Conservation (phyloP, 108 stramenopile species). For the Cyclostephanos invisitatus region DNA sequence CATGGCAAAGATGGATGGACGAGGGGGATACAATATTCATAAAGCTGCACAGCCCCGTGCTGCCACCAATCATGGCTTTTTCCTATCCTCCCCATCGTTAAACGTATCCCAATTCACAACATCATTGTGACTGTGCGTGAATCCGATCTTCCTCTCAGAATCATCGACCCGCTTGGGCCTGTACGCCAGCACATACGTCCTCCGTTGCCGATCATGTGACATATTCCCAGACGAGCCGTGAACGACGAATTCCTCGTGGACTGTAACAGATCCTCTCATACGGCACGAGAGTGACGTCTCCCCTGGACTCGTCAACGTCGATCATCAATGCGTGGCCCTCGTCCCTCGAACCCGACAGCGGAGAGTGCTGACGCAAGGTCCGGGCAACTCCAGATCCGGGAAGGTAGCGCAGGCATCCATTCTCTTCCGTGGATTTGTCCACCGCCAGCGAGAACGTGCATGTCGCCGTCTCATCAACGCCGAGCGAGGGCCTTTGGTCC, state of each 20-base stretch:
- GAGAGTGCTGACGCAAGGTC: slow-evolving; percentile 48
- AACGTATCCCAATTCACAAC: slow-evolving; percentile 71
- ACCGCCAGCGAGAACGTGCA: slow-evolving; percentile 58
- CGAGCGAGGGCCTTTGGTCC: slow-evolving; percentile 40
- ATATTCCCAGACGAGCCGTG: slow-evolving; percentile 65
- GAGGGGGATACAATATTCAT: no score
- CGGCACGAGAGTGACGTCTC: slow-evolving; percentile 49
- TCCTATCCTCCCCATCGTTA: slow-evolving; percentile 40
- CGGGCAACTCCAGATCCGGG: slow-evolving; percentile 48
- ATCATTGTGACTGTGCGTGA: slow-evolving; percentile 73
- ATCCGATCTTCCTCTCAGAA: slow-evolving; percentile 61
- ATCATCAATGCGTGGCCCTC: slow-evolving; percentile 66
- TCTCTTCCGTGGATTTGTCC: slow-evolving; percentile 58
- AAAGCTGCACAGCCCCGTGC: neutral
- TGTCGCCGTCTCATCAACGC: slow-evolving; percentile 51
- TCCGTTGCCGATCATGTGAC: slow-evolving; percentile 40
- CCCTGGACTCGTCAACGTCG: slow-evolving; percentile 40
- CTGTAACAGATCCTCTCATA: slow-evolving; percentile 51
- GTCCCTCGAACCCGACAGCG: slow-evolving; percentile 38
- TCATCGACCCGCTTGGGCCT: slow-evolving; percentile 50
- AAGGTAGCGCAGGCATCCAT: slow-evolving; percentile 67
- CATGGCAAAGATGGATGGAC: no score
- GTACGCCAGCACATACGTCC: slow-evolving; percentile 71
- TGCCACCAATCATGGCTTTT: slow-evolving; percentile 10
- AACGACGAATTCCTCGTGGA: slow-evolving; percentile 70